Percentiles rank a stretch among this genome's conserved stretches.
Conservation (phyloP, 176 grass and related monocot species). For the Oryza longistaminata region DNA sequence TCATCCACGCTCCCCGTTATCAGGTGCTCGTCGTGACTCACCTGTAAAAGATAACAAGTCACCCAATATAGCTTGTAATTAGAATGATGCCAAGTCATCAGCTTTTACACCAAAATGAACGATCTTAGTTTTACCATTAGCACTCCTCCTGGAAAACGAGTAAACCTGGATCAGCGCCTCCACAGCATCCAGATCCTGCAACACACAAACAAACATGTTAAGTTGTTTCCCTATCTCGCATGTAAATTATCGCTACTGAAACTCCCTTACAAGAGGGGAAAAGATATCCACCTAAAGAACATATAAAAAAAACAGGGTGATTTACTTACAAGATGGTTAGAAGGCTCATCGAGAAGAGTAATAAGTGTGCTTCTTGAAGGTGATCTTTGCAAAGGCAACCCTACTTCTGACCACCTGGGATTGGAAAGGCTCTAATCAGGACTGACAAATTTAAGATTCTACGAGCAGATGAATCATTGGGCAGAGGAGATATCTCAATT, state of each 20-base stretch:
- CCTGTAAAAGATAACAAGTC: constrained; percentile 35
- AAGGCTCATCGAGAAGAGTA: constrained; percentile 93
- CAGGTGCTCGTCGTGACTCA: constrained; percentile 98
- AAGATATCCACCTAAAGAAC: background rate
- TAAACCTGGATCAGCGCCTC: constrained; percentile 92
- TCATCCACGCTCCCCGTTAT: constrained; percentile 89
- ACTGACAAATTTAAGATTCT: constrained; percentile 16
- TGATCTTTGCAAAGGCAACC: constrained; percentile 94
- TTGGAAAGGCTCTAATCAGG: background rate
- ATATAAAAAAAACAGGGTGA: background rate
- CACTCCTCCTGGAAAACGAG: constrained; percentile 95
- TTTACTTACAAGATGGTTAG: constrained; percentile 92
- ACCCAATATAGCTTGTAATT: background rate
- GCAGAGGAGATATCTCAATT: background rate
- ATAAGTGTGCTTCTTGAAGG: constrained; percentile 98
- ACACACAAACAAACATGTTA: background rate
- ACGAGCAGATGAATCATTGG: background rate
- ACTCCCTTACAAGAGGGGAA: background rate
- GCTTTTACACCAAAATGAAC: background rate
- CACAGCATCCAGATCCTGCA: constrained; percentile 91
- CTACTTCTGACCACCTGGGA: constrained; percentile 96
- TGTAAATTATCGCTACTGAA: background rate
- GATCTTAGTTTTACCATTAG: constrained; percentile 63
- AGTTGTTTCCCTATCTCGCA: background rate
- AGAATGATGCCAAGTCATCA: background rate